phyloP scores from a whole-genome alignment of 208 protist species.

The Acanthamoeba castellanii region DNA sequence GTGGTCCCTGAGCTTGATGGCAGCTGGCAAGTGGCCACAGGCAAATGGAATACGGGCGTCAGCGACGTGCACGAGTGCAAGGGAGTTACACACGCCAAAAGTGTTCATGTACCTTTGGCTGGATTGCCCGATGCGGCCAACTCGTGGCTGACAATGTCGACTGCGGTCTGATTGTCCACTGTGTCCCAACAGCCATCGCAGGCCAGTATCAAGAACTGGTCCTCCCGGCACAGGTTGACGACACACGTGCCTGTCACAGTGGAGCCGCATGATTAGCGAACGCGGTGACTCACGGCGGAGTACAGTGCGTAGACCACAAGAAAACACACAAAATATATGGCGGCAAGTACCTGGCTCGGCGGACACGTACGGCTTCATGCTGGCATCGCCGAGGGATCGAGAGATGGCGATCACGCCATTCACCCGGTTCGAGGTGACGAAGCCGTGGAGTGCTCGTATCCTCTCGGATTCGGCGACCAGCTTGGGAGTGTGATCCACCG shows the following conservation, averaged over 20 bases:
- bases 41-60: neutral
- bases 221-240: constrained; percentile 59
- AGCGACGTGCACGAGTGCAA: neutral
- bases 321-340: neutral
- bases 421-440: constrained; percentile 70
- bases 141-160: constrained; percentile 58
- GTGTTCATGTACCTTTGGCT: constrained; percentile 9
- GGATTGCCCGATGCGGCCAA: constrained; percentile 1
- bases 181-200: constrained; percentile 75
- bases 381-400: constrained; percentile 70
- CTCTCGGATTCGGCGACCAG: constrained; percentile 54
- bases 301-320: neutral
- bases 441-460: constrained; percentile 54
- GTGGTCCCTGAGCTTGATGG: constrained; percentile 17
- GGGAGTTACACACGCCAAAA: neutral
- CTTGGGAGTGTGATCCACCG: constrained; percentile 65
- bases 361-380: constrained; percentile 68
- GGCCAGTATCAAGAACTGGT: constrained; percentile 71
- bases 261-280: neutral
- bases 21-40: neutral
- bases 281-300: neutral
- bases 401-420: constrained; percentile 74
- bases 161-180: constrained; percentile 61
- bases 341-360: constrained; percentile 45
- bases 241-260: constrained; percentile 59